A percentile compares a stretch with the other conserved stretches of the same genome.
phyloP scores from a whole-genome alignment of 164 flowering plant species.

The Saururus chinensis region DNA sequence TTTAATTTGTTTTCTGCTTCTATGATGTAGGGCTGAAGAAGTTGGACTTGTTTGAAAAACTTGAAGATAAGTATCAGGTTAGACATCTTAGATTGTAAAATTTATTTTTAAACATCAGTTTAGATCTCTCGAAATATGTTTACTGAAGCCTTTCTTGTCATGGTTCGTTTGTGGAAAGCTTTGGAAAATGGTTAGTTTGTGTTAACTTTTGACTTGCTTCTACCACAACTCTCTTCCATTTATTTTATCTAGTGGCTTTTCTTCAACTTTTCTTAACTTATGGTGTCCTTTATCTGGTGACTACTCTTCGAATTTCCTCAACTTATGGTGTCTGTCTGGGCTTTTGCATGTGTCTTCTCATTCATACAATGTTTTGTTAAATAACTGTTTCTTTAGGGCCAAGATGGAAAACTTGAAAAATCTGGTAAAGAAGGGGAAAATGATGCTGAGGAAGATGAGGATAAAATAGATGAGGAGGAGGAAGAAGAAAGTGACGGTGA shows the following conservation, averaged over 20 bases:
- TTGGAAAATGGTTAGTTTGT: no score
- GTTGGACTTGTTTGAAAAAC: conserved; percentile 39
- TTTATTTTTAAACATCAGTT: neutral
- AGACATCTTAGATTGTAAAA: neutral
- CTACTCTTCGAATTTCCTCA: neutral
- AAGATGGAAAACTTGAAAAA: neutral
- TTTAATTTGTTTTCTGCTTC: neutral
- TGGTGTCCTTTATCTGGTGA: neutral
- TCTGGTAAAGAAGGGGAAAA: neutral
- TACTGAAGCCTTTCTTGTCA: neutral
- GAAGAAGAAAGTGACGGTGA: neutral
- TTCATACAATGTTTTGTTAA: neutral
- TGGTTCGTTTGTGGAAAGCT: neutral
- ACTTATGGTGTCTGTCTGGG: neutral
- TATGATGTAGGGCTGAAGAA: conserved; percentile 25
- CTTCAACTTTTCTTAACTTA: neutral
- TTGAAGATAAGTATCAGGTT: conserved; percentile 34
- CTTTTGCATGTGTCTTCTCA: neutral
- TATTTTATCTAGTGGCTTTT: no score
- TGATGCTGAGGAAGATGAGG: neutral
- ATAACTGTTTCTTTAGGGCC: neutral
- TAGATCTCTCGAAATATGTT: neutral
- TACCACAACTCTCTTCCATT: neutral
- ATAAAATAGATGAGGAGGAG: neutral
- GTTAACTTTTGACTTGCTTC: neutral